Base-by-base conservation (phyloP, 179 eudicot genomes). In the Spinacia oleracea region DNA sequence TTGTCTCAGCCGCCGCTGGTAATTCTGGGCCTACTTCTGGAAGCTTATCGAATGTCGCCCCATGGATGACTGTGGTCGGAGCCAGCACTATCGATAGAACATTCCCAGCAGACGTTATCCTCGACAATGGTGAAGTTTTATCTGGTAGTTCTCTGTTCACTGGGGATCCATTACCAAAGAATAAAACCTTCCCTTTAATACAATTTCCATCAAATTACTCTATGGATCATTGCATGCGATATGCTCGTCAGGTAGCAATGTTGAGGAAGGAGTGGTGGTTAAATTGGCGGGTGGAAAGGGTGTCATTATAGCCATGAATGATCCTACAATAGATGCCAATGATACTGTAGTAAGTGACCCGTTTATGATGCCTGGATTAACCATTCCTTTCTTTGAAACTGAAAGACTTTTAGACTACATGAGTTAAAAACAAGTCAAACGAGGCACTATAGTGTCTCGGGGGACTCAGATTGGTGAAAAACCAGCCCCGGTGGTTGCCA, bases 81-180 rank as follows among this genome's bases (percentile, higher is more conserved):
- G 84, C 84, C 2, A 77, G 84, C 50, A 77, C 78, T 5, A 77
- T 81, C 1, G 84, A 81, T 11, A 31, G 84, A 21, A 53, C 31
- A 4, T 81, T 81, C 58, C 81, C 81, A 0, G 81, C 76, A 6
- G 45, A 73, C 8, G 55, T 81, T 25, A 27, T 66, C 21, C 78
- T 81, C 3, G 70, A 35, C 18, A 81, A 81, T 3, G 75, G 75
- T 0, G 64, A 53, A 0, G 12, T 38, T 58, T 27, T 81, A 0
- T 55, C 58, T 0, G 84, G 84, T 0, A 56, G 59, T 1, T 81
- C 84, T 8, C 70, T 81, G 31, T 77, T 73, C 59, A 77, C 81
- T 1, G 78, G 75, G 35, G 34, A 23, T 15, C 74, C 60, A 0
- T 66, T 81, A 8, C 59, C 77, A 25, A 23, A 34, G 2, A 25